A percentile compares a stretch with the other conserved stretches of the same genome.
Evolutionary conservation across 768 basidiomycete species (phyloP).

Genomic region (Sistotremastrum suecicum): DNA sequence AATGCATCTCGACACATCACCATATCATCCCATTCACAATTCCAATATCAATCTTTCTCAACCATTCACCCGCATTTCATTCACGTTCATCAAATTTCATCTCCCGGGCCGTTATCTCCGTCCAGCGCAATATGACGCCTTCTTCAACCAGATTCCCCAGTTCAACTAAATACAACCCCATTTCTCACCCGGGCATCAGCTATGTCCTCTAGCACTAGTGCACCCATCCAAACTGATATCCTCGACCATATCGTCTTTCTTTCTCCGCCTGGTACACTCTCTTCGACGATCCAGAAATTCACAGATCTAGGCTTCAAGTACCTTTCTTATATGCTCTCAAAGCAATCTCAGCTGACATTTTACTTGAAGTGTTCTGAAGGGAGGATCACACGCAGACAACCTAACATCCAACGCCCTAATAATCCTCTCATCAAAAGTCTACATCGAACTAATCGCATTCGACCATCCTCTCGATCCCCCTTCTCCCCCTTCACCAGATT

Average conservation of each 20-base stretch:
- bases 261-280: conserved; percentile 46
- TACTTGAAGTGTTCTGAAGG: conserved; percentile 41
- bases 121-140: no score
- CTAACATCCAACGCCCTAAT: conserved; percentile 52
- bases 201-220: no score
- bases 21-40: no score
- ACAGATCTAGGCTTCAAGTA: conserved; percentile 54
- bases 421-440: conserved; percentile 42
- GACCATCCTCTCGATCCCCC: conserved; percentile 31
- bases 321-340: neutral
- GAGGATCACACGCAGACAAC: conserved; percentile 52
- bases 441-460: conserved; percentile 61
- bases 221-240: conserved; percentile 19
- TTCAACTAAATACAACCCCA: no score
- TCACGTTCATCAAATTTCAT: no score
- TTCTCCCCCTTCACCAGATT: no score
- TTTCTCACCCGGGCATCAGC: no score
- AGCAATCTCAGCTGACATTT: neutral
- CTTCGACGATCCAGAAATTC: conserved; percentile 36
- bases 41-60: no score
- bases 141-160: no score
- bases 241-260: conserved; percentile 63
- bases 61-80: no score
- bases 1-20: no score
- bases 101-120: no score